Conservation (phyloP, 768 basidiomycete species). For the Termitomyces sp. region DNA sequence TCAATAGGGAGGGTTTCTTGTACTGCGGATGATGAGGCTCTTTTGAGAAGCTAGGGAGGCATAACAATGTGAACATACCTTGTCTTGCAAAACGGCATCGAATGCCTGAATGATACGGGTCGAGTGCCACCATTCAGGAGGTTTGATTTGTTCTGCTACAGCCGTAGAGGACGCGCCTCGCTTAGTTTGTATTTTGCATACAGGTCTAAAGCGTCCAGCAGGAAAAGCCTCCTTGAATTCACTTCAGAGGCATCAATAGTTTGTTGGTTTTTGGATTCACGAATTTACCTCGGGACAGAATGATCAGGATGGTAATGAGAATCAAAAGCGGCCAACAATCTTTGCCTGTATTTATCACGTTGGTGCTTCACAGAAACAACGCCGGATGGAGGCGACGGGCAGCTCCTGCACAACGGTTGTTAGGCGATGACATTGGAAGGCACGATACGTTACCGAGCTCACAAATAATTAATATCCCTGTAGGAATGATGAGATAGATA, state of each 20-base stretch:
- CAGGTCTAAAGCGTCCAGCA: conserved; percentile 83
- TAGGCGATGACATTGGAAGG: conserved; percentile 4
- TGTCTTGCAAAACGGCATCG: conserved; percentile 80
- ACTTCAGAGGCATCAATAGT: conserved; percentile 29
- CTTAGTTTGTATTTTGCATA: conserved; percentile 88
- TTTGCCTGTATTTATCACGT: conserved; percentile 73
- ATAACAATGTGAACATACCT: conserved; percentile 35
- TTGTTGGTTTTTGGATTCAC: neutral
- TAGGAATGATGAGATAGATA: conserved; percentile 2
- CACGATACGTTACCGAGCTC: conserved; percentile 19
- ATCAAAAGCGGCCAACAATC: conserved; percentile 73
- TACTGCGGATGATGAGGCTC: conserved; percentile 38
- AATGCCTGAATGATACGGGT: conserved; percentile 89
- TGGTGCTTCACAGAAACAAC: conserved; percentile 74
- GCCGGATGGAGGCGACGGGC: conserved; percentile 71
- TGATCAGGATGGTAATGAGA: conserved; percentile 88
- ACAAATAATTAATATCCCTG: conserved; percentile 81
- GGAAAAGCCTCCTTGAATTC: conserved; percentile 97
- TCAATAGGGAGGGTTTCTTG: conserved; percentile 85
- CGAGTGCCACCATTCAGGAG: conserved; percentile 94
- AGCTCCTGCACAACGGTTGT: conserved; percentile 41
- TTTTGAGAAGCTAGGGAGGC: neutral
- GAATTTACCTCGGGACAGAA: conserved; percentile 58
- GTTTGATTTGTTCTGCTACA: conserved; percentile 84
- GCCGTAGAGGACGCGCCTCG: conserved; percentile 72